A percentile compares a stretch with the other conserved stretches of the same genome.
These are phyloP conservation scores for Eruca vesicaria DNA, from an alignment of 441 rosid species.

Conservation along the genomic window DNA sequence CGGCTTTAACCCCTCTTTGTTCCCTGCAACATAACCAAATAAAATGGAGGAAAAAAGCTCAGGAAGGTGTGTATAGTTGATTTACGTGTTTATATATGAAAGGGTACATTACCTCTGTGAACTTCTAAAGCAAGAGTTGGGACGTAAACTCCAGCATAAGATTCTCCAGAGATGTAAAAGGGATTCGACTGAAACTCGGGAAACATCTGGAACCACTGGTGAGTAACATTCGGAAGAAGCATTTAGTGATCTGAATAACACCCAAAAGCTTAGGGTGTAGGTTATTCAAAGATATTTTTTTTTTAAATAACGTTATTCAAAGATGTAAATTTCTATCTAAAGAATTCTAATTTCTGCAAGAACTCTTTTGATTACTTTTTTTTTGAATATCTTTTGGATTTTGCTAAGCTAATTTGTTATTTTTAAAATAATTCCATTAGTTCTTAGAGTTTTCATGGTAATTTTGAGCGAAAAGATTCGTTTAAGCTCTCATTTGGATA, in stretches of 20 bases:
- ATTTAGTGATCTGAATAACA: not conserved
- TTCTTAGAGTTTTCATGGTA: not conserved
- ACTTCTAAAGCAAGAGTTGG: conserved; percentile 87
- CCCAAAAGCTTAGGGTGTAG: not conserved
- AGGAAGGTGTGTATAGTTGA: not conserved
- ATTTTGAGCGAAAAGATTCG: not conserved
- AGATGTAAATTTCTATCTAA: not conserved
- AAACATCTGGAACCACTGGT: conserved; percentile 78
- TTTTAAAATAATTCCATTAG: not conserved
- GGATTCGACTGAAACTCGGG: conserved; percentile 79
- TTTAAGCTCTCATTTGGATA: not conserved
- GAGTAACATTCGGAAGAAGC: conserved; percentile 5
- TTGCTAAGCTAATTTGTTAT: not conserved
- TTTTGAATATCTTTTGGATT: not conserved
- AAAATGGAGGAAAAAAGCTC: not conserved
- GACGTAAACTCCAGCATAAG: conserved; percentile 86
- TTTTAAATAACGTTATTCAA: too few species aligned
- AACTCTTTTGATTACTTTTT: not conserved
- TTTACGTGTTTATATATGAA: not conserved
- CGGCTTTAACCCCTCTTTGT: conserved; percentile 51
- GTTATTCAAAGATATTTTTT: not conserved
- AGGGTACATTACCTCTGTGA: conserved; percentile 49
- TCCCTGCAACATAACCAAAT: conserved; percentile 20
- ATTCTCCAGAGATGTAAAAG: conserved; percentile 82
- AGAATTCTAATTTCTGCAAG: not conserved